Conservation (phyloP, 495 filamentous ascomycete species). For the Xeromyces bisporus region DNA sequence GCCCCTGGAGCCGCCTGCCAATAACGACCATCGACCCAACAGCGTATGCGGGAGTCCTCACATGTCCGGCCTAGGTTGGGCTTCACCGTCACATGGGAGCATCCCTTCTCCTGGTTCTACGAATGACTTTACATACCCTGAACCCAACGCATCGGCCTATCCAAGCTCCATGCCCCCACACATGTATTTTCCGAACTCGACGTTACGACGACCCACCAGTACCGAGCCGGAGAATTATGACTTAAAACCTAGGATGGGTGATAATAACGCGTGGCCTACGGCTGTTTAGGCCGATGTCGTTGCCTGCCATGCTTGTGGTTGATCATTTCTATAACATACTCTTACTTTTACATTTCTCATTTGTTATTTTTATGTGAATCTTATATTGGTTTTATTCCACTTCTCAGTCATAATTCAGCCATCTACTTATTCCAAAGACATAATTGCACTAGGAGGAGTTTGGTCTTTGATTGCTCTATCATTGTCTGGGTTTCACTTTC, state of each 20-base stretch:
- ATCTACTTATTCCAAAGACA: too few species aligned
- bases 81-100: constrained; percentile 47
- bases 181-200: constrained; percentile 44
- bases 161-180: constrained; percentile 42
- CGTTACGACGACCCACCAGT: constrained; percentile 51
- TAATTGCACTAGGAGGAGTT: constrained; percentile 21
- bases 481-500: constrained; percentile 2
- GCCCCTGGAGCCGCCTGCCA: constrained; percentile 74
- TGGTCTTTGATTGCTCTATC: constrained; percentile 13
- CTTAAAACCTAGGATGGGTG: constrained; percentile 33
- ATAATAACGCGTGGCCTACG: constrained; percentile 27
- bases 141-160: constrained; percentile 41
- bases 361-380: constrained; percentile 13
- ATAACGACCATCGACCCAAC: constrained; percentile 50
- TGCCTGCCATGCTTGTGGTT: too few species aligned
- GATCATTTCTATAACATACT: constrained; percentile 5
- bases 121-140: constrained; percentile 51
- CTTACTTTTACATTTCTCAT: constrained; percentile 8
- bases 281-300: constrained; percentile 25
- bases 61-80: constrained; percentile 56
- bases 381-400: constrained; percentile 10
- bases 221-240: constrained; percentile 56
- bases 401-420: constrained; percentile 6
- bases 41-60: constrained; percentile 58
- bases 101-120: constrained; percentile 51